Evolutionary conservation across 345 rosid genomes (phyloP), one percentile per base, ranked within the genome.

Genomic region (Pistacia integerrima): DNA sequence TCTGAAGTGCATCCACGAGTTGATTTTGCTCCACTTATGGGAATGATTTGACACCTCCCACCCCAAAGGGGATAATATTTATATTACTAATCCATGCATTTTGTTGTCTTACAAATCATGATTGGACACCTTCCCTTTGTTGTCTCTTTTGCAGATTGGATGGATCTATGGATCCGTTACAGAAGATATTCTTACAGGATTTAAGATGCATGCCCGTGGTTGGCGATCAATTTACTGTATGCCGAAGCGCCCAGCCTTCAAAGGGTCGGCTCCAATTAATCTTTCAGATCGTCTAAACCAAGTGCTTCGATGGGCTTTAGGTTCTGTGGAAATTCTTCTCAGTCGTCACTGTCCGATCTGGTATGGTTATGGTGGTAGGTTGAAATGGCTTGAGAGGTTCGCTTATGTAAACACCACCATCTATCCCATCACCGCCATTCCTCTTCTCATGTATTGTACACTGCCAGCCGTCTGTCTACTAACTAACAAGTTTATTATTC

Each of bases 121-220:
- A 41, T 41, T 41, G 9, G 46, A 41, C 44, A 41, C 44, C 44
- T 41, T 6, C 44, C 44, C 44, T 41, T 41, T 41, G 46, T 13
- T 4, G 1, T 54, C 18, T 18, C 18, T 54, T 54, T 54, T 84
- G 79, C 85, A 94, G 98, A 92, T 94, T 72, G 98, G 98, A 74
- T 94, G 97, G 98, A 94, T 94, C 68, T 92, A 94, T 86, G 97
- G 98, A 73, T 94, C 97, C 41, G 94, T 94, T 25, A 92, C 98
- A 61, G 97, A 94, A 82, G 98, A 94, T 92, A 94, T 94, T 89
- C 87, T 94, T 62, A 94, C 98, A 10, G 97, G 98, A 77, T 94
- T 94, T 84, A 94, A 94, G 85, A 94, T 94, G 97, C 98, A 94
- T 79, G 94, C 97, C 38, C 97, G 97, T 66, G 98, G 98, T 46